Evolutionary conservation across 2,329 filamentous ascomycete genomes (phyloP).

Genomic region (Epichloe elymi): DNA sequence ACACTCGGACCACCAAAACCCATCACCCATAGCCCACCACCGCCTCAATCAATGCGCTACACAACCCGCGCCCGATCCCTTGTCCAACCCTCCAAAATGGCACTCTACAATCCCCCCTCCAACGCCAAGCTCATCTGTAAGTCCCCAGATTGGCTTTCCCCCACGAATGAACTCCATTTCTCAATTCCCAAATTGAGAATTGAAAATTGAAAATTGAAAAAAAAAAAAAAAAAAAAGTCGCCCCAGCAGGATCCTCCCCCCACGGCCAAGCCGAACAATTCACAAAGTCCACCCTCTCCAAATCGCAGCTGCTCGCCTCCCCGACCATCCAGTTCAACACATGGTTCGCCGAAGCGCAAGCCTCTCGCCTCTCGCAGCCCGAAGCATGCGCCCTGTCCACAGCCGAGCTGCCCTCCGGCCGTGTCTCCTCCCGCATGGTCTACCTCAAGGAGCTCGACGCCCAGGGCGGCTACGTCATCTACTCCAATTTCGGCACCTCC

Average conservation of each 20-base stretch:
- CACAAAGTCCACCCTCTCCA: constrained; percentile 46
- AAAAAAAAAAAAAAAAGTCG: constrained; percentile 29
- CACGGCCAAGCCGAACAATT: constrained; percentile 64
- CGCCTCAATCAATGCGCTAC: constrained; percentile 10
- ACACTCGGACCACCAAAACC: no score
- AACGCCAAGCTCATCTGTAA: constrained; percentile 34
- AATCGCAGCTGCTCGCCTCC: constrained; percentile 43
- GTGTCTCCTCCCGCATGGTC: constrained; percentile 72
- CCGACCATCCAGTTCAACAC: constrained; percentile 76
- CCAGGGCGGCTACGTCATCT: constrained; percentile 68
- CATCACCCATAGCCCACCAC: background rate
- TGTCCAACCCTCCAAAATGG: constrained; percentile 25
- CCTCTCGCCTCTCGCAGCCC: constrained; percentile 52
- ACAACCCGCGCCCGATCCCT: constrained; percentile 8
- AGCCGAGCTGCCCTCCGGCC: constrained; percentile 67
- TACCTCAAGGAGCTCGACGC: constrained; percentile 92
- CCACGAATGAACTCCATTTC: background rate
- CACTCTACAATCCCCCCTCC: constrained; percentile 23
- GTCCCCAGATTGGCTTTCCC: no score
- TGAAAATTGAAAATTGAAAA: no score
- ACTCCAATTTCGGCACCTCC: constrained; percentile 81
- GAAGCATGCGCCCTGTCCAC: constrained; percentile 86
- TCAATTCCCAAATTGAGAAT: background rate
- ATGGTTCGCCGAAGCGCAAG: constrained; percentile 72
- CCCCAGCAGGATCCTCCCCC: constrained; percentile 45